A percentile compares a stretch with the other conserved stretches of the same genome.
Evolutionary conservation across 2,329 filamentous ascomycete species (phyloP).

Genomic region (Cercospora beticola): DNA sequence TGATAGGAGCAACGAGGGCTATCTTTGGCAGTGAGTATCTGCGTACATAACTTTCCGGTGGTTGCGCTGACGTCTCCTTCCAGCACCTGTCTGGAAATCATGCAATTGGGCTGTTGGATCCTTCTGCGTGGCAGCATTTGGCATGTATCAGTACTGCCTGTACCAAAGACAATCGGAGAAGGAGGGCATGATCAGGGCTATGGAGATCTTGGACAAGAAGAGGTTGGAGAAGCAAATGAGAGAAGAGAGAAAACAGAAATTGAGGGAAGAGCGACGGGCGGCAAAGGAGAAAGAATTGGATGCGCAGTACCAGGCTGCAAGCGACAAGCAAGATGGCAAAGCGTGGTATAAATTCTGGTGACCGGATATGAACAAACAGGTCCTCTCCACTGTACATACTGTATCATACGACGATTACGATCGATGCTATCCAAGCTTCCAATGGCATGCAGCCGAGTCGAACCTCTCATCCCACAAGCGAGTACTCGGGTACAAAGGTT

Average conservation of each 20-base stretch:
- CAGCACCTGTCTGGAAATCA: slow-evolving; percentile 63
- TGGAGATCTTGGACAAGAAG: slow-evolving; percentile 76
- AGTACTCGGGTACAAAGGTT: background rate
- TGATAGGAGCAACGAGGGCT: slow-evolving; percentile 69
- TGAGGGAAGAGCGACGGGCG: slow-evolving; percentile 42
- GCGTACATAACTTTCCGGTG: background rate
- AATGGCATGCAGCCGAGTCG: background rate
- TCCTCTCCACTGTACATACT: background rate
- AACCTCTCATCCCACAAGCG: background rate
- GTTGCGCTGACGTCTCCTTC: slow-evolving; percentile 16
- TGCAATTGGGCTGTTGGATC: slow-evolving; percentile 83
- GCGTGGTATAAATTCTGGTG: slow-evolving; percentile 41
- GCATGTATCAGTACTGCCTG: slow-evolving; percentile 82
- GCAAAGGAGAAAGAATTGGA: slow-evolving; percentile 47
- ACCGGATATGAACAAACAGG: slow-evolving; percentile 1
- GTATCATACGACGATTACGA: background rate
- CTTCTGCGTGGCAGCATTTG: slow-evolving; percentile 68
- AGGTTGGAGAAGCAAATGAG: slow-evolving; percentile 61
- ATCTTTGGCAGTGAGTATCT: slow-evolving; percentile 67
- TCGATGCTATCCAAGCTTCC: background rate
- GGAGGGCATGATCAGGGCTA: slow-evolving; percentile 78
- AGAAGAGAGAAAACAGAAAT: slow-evolving; percentile 46
- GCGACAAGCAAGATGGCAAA: slow-evolving; percentile 31
- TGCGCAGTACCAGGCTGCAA: slow-evolving; percentile 34
- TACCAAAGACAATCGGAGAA: slow-evolving; percentile 71